Conservation (phyloP, 805 yeast species). For the Dipodascopsis uninucleata region DNA sequence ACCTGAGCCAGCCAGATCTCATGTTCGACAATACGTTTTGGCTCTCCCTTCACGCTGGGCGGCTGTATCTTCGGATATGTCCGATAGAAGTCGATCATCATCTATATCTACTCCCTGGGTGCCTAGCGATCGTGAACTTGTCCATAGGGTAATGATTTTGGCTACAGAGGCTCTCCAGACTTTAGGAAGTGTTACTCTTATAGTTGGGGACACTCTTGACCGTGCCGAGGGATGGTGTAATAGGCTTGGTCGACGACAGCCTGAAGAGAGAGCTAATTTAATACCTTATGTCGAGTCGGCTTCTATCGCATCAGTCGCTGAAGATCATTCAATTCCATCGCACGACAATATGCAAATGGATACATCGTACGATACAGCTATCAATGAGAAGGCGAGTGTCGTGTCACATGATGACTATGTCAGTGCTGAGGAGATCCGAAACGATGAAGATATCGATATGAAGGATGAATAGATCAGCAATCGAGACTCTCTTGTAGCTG, state of each 20-base stretch:
- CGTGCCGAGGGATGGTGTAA: constrained; percentile 80
- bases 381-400: no score
- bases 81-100: constrained; percentile 3
- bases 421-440: no score
- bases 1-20: constrained; percentile 73
- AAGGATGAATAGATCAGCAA: no score
- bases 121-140: constrained; percentile 36
- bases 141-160: constrained; percentile 70
- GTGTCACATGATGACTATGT: no score
- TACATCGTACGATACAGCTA: no score
- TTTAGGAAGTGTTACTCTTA: constrained; percentile 75
- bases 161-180: constrained; percentile 89
- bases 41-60: constrained; percentile 76
- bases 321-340: no score
- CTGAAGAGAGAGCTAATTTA: neutral
- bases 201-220: constrained; percentile 78
- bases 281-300: no score
- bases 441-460: no score
- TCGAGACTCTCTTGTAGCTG: no score
- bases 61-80: constrained; percentile 35
- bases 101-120: neutral
- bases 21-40: constrained; percentile 74
- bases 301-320: no score
- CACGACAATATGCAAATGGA: no score
- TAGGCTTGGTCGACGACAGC: constrained; percentile 31